Evolutionary conservation across 495 filamentous ascomycete species (phyloP).

Genomic region (Stereocaulon alpinum): DNA sequence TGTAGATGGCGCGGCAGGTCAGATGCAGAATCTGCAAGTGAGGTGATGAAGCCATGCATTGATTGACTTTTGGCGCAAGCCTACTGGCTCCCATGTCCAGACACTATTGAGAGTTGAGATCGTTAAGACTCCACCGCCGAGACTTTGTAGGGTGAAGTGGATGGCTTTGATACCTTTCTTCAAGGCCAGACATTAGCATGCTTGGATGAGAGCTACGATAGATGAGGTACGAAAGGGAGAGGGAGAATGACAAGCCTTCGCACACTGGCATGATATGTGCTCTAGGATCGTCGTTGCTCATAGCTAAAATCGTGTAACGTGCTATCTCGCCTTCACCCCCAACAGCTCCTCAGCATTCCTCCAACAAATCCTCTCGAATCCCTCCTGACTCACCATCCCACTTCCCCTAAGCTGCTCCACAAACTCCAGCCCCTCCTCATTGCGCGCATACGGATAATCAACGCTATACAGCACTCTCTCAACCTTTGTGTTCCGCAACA

Average conservation of each 20-base stretch:
- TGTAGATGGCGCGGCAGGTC: slow-evolving; percentile 6
- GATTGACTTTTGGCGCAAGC: not conserved
- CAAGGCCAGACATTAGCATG: too few relatives aligned
- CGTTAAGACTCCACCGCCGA: not conserved
- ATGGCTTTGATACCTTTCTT: too few relatives aligned
- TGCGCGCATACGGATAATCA: not conserved
- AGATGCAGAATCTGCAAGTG: slow-evolving; percentile 2
- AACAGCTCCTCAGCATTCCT: not conserved
- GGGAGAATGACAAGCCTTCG: too few relatives aligned
- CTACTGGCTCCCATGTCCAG: not conserved
- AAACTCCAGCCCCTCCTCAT: not conserved
- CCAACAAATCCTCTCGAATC: not conserved
- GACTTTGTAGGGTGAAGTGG: too few relatives aligned
- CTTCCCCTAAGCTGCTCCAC: not conserved
- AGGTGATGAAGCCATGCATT: not conserved
- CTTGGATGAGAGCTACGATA: too few relatives aligned
- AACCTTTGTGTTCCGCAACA: not conserved
- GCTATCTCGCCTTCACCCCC: not conserved
- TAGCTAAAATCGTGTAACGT: too few relatives aligned
- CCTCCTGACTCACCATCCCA: not conserved
- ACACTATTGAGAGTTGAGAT: not conserved
- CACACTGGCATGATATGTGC: too few relatives aligned
- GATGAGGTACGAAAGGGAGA: too few relatives aligned
- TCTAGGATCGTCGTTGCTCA: too few relatives aligned
- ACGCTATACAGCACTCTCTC: slow-evolving; percentile 1